Evolutionary conservation across 305 asterid genomes (phyloP).

Genomic region (Fraxinus angustifolia): DNA sequence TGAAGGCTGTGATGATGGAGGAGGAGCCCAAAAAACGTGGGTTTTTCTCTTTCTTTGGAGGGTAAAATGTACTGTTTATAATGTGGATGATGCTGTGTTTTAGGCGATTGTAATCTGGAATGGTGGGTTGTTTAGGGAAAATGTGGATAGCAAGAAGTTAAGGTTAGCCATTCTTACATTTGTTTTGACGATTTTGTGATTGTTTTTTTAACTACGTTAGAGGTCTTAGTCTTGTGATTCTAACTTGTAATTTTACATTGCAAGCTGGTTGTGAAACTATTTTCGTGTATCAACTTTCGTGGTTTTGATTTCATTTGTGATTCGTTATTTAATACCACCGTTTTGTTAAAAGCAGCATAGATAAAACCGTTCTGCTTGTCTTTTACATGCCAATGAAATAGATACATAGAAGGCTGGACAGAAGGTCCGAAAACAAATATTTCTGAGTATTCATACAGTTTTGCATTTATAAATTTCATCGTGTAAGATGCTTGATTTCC

Average conservation of each 20-base stretch:
- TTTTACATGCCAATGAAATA: neutral
- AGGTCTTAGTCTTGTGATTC: slow-evolving; percentile 15
- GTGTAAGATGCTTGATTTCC: neutral
- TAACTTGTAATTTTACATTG: neutral
- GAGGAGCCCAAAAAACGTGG: slow-evolving; percentile 94
- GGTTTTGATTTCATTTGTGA: slow-evolving; percentile 14
- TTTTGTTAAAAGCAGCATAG: neutral
- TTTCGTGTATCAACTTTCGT: slow-evolving; percentile 3
- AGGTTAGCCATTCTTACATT: slow-evolving; percentile 29
- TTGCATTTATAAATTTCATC: neutral
- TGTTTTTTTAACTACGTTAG: slow-evolving; percentile 16
- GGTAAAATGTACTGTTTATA: slow-evolving; percentile 27
- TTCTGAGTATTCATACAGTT: neutral
- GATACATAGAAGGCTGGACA: neutral
- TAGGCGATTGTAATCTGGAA: neutral
- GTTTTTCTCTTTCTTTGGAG: slow-evolving; percentile 79
- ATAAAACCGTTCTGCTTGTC: neutral
- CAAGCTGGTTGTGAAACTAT: slow-evolving; percentile 1
- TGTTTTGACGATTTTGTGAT: slow-evolving; percentile 23
- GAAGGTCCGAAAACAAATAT: neutral
- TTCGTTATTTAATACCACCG: neutral
- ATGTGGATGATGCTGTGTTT: neutral
- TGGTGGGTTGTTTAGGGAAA: slow-evolving; percentile 8
- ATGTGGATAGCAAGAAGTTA: slow-evolving; percentile 44
- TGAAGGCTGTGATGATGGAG: slow-evolving; percentile 93